Evolutionary conservation across 371 early-diverging fungal genomes (phyloP).

Genomic region (Rhizopus sp.): DNA sequence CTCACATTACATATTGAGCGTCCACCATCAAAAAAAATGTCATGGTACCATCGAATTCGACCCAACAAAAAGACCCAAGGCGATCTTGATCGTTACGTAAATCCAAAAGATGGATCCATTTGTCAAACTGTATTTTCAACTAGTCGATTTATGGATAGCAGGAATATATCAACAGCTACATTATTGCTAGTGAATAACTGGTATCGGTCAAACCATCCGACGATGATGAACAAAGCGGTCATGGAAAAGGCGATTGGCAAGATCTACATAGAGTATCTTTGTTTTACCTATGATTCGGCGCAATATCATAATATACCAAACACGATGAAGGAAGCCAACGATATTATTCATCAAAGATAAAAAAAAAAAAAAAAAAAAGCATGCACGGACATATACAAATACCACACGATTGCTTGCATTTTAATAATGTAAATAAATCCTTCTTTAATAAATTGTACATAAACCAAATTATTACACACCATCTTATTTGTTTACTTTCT

Average conservation of each 20-base stretch:
- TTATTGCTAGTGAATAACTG: constrained; percentile 45
- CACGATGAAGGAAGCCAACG: too few species aligned
- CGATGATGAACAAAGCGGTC: constrained; percentile 2
- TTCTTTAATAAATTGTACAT: too few species aligned
- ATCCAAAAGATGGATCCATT: constrained; percentile 30
- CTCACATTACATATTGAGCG: constrained; percentile 15
- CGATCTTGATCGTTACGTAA: constrained; percentile 20
- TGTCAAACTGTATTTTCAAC: constrained; percentile 37
- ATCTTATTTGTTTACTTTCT: too few species aligned
- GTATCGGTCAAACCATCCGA: constrained; percentile 28
- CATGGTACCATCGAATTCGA: constrained; percentile 21
- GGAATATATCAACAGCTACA: constrained; percentile 26
- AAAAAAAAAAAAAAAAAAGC: too few species aligned
- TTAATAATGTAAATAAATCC: too few species aligned
- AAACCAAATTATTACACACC: too few species aligned
- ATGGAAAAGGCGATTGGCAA: constrained; percentile 47
- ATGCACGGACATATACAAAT: too few species aligned
- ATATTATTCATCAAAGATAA: too few species aligned
- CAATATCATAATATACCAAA: too few species aligned
- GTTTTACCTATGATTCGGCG: neutral
- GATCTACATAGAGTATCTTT: constrained; percentile 29
- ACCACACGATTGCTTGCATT: too few species aligned
- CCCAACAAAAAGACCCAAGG: neutral
- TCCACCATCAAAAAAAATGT: neutral
- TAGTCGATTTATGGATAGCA: constrained; percentile 16